Base-by-base conservation (phyloP, 2,329 filamentous ascomycete species). In the Colletotrichum navitas region DNA sequence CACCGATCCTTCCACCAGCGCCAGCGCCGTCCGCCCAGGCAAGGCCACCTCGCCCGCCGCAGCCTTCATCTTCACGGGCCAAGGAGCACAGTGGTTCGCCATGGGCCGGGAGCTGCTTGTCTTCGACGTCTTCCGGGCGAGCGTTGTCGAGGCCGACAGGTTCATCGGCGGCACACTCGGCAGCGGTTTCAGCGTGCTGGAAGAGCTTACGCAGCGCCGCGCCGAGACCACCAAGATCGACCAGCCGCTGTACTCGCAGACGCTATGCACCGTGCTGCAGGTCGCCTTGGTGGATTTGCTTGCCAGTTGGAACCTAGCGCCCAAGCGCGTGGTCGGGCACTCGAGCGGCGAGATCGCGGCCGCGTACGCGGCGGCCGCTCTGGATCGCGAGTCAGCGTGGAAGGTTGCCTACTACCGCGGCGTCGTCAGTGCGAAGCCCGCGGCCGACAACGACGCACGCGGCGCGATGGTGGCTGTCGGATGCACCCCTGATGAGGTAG, bases 391-490 rank as follows among this genome's bases (percentile, higher is more conserved):
- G 56, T 76, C 76, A 7, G 84, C 83, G 4, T 84, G 82, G 81
- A 76, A 80, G 58, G 78, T 83, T 39, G 81, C 83, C 5, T 89
- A 88, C 75, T 81, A 83, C 73, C 80, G 85, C 18, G 84, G 84
- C 2, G 83, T 80, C 1, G 80, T 83, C 1, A 66, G 54, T 54
- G 54, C 18, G 21, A 60, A 41, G 36, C 26, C 49, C 49, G 26
- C 14, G 26, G 26, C 14, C 26, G 49, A 32, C 26, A 16, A 21
- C 26, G 16, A 10, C 49, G 18, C 49, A 12, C 49, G 24, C 7
- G 56, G 56, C 21, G 56, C 26, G 16, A 55, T 55, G 51, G 8
- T 14, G 29, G 51, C 51, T 18, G 16, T 55, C 18, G 51, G 63
- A 32, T 52, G 52, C 34, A 60, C 63, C 45, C 41, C 54, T 32